A percentile compares a stretch with the other conserved stretches of the same genome.
Conservation (phyloP, 140 eudicot species). For the Eryngium alpinum region DNA sequence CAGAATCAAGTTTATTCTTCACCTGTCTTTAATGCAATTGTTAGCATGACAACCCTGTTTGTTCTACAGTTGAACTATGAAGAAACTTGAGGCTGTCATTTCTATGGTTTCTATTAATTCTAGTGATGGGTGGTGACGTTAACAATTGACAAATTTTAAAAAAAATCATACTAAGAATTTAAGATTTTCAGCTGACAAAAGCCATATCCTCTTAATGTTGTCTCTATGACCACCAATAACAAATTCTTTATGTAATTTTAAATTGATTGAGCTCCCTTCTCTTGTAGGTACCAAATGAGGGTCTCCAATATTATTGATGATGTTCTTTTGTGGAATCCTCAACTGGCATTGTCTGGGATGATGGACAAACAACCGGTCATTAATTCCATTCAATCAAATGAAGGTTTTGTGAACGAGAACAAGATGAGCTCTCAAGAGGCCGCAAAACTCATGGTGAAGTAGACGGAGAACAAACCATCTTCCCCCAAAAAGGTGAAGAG, state of each 20-base stretch:
- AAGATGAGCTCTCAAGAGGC: slow-evolving; percentile 16
- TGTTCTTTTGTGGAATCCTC: slow-evolving; percentile 94
- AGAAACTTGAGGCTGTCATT: no score
- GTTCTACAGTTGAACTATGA: no score
- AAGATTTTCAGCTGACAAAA: no score
- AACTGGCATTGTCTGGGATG: slow-evolving; percentile 91
- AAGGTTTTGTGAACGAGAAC: slow-evolving; percentile 33
- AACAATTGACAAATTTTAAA: no score
- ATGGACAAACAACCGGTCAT: slow-evolving; percentile 71
- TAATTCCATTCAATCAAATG: slow-evolving; percentile 48
- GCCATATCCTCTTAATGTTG: no score
- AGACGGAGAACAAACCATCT: slow-evolving; percentile 21
- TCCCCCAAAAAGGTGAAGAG: slow-evolving; percentile 27
- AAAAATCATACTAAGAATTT: no score
- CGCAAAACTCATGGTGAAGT: slow-evolving; percentile 20
- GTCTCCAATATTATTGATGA: slow-evolving; percentile 94
- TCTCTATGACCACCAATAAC: not conserved
- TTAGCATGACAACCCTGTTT: no score
- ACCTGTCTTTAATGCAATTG: no score
- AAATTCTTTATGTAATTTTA: not conserved
- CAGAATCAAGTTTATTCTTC: no score
- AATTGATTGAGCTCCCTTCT: not conserved
- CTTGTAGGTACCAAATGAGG: slow-evolving; percentile 85
- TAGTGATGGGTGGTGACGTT: no score
- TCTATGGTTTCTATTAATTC: no score